Evolutionary conservation across 2,329 filamentous ascomycete species (phyloP), one percentile per base, ranked within the genome.

Genomic region (Rhynchosporium secalis): DNA sequence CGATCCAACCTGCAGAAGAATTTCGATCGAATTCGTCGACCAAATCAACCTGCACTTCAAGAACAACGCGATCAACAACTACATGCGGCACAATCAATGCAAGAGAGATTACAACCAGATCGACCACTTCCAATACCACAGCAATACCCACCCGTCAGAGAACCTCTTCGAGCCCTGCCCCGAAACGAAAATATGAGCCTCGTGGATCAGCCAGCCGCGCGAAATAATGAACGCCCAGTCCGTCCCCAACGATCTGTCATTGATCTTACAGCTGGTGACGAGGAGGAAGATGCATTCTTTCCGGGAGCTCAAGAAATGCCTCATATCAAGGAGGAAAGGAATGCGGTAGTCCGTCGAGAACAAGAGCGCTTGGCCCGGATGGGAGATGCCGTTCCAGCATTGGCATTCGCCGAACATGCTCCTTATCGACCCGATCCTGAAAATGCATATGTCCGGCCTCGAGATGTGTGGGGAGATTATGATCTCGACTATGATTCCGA

Each of bases 221-320:
- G 31, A 12, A 40, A 58, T 36, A 58, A 46, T 45, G 54, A 45
- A 1, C 33, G 43, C 5, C 56, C 40, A 26, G 48, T n/a, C 3
- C 28, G 41, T 3, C 40, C 15, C 10, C 41, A 13, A 4, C 31
- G 31, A 29, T 33, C 33, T 12, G 60, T 61, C 1, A 61, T 61
- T n/a, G 60, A 61, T 49, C 60, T 61, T 26, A 61, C 60, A n/a
- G 51, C 54, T 31, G 52, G 49, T 29, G 54, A 57, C 36, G 60
- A 61, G 28, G 46, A 51, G 5, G 43, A 54, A 5, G 52, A 57
- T 45, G 49, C 29, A 7, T 43, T 26, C 20, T 58, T 40, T 7
- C 28, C 33, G 15, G 58, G 54, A 28, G 38, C 58, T 31, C 48
- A 33, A 8, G 43, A 48, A 36, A 36, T 36, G 54, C 43, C 12